Percentiles rank a stretch among this genome's conserved stretches.
Evolutionary conservation across 768 basidiomycete species (phyloP).

Genomic region (Podaxis sp.): DNA sequence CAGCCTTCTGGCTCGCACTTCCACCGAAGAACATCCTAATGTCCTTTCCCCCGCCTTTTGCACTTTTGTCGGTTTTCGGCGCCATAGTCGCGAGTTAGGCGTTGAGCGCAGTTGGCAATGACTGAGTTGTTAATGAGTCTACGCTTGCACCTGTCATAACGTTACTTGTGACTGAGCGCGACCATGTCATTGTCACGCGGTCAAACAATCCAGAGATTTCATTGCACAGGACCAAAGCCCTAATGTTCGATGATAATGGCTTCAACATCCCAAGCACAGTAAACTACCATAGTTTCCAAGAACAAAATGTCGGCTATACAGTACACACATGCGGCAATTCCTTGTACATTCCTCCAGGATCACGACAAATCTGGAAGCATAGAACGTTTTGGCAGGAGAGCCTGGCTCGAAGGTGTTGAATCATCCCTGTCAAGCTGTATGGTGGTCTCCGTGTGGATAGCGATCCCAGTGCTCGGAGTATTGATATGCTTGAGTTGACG

Average conservation of each 20-base stretch:
- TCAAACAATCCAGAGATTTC: neutral
- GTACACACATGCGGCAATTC: neutral
- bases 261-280: neutral
- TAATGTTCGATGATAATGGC: neutral
- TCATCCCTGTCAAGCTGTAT: neutral
- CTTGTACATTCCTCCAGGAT: neutral
- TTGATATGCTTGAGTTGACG: neutral
- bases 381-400: neutral
- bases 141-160: neutral
- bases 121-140: neutral
- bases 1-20: slow-evolving; percentile 2
- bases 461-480: neutral
- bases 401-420: neutral
- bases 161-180: slow-evolving; percentile 3
- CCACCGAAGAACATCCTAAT: slow-evolving; percentile 36
- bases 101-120: neutral
- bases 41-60: slow-evolving; percentile 29
- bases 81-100: neutral
- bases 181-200: neutral
- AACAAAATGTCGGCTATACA: neutral
- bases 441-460: slow-evolving; percentile 1
- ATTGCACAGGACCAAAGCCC: neutral
- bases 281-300: neutral
- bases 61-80: slow-evolving; percentile 10
- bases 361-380: neutral